Percentiles rank a stretch among this genome's conserved stretches.
These are phyloP conservation scores for Pythium utonaiense DNA, from an alignment of 352 stramenopile species.

Conservation along the genomic window DNA sequence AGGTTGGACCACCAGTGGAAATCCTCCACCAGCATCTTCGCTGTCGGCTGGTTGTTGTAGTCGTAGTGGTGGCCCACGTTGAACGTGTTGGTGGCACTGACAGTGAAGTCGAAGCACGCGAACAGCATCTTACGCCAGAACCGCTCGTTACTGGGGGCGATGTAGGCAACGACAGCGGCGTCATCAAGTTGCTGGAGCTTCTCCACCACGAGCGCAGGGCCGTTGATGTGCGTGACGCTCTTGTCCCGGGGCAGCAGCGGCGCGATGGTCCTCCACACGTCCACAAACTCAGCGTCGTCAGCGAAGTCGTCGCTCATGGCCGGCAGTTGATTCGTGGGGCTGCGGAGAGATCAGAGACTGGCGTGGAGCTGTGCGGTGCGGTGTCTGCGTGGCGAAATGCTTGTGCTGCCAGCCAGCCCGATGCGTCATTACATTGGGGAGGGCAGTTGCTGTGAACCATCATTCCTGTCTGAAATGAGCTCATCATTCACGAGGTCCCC, in stretches of 20 bases:
- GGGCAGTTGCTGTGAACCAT: no score
- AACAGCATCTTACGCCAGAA: not conserved
- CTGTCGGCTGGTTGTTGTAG: not conserved
- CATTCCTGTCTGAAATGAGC: no score
- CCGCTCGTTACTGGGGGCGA: not conserved
- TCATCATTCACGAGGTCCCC: no score
- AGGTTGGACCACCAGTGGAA: not conserved
- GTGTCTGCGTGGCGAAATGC: no score
- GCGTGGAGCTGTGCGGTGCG: no score
- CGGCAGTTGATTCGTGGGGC: not conserved
- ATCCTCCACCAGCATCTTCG: not conserved
- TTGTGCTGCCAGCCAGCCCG: no score
- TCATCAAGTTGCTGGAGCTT: not conserved
- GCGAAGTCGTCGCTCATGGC: not conserved
- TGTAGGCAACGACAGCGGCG: not conserved
- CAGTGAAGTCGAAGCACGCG: not conserved
- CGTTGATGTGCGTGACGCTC: not conserved
- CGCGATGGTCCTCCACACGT: not conserved
- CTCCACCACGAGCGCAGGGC: not conserved
- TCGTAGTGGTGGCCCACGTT: not conserved
- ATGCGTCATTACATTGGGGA: no score
- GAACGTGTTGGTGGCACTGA: not conserved
- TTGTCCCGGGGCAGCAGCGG: not conserved
- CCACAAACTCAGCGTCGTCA: not conserved
- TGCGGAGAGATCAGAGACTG: not conserved